A percentile compares a stretch with the other conserved stretches of the same genome.
phyloP scores from a whole-genome alignment of 257 asterid genomes.

The Forsythia suspensa region DNA sequence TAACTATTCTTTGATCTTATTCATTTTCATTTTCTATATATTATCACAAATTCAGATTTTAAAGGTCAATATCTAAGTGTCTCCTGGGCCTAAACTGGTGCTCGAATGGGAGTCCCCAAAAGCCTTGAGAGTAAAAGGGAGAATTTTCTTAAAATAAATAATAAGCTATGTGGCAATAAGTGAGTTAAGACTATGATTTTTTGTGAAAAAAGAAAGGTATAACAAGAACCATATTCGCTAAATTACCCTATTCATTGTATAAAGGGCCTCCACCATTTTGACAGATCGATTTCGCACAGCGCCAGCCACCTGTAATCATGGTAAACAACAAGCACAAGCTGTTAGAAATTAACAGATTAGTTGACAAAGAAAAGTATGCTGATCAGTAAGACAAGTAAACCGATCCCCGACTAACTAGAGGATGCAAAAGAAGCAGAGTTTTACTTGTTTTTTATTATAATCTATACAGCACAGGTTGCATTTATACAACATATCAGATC shows the following conservation, averaged over 20 bases:
- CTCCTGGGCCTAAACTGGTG: no score
- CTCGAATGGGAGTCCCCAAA: no score
- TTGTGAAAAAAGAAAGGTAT: constrained; percentile 5
- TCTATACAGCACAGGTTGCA: constrained; percentile 7
- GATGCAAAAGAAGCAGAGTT: no score
- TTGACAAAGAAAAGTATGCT: not conserved
- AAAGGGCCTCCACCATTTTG: constrained; percentile 89
- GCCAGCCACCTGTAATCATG: constrained; percentile 60
- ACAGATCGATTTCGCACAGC: constrained; percentile 61
- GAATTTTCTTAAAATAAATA: no score
- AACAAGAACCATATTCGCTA: not conserved
- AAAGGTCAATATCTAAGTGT: no score
- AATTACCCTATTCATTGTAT: constrained; percentile 59
- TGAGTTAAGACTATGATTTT: not conserved
- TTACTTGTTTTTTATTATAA: not conserved
- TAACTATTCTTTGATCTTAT: no score
- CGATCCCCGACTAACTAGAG: no score
- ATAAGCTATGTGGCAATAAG: no score
- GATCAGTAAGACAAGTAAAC: no score
- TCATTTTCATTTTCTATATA: not conserved
- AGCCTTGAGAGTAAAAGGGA: no score
- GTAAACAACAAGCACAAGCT: constrained; percentile 15
- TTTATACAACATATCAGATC: not conserved
- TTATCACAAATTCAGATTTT: not conserved
- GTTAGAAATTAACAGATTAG: constrained; percentile 21